Percentiles rank a stretch among this genome's conserved stretches.
Conservation (phyloP, 2,329 filamentous ascomycete genomes). For the Colletotrichum graminicola region DNA sequence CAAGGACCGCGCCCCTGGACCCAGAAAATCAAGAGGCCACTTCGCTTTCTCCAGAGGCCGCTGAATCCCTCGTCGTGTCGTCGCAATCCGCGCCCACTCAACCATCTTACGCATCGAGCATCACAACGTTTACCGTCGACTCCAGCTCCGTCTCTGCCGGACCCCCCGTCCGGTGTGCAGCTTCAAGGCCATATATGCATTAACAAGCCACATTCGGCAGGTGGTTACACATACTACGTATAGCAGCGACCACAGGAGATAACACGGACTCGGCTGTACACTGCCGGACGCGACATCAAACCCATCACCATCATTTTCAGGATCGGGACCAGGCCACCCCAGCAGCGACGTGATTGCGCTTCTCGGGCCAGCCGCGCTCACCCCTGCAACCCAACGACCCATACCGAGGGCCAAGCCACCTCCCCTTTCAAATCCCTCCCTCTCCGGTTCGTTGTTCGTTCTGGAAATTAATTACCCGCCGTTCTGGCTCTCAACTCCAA, state of each 20-base stretch:
- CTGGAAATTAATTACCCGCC: conserved; percentile 15
- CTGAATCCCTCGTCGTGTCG: background rate
- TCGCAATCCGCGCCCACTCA: conserved; percentile 7
- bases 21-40: conserved; percentile 1
- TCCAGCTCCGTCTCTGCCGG: background rate
- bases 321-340: conserved; percentile 22
- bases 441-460: conserved; percentile 24
- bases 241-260: background rate
- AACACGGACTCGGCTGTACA: background rate
- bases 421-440: conserved; percentile 36
- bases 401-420: conserved; percentile 30
- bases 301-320: background rate
- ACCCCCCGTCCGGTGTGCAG: background rate
- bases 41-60: conserved; percentile 11
- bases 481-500: conserved; percentile 39
- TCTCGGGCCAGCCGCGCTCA: conserved; percentile 22
- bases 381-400: conserved; percentile 33
- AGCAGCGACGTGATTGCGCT: conserved; percentile 29
- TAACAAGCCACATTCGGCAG: background rate
- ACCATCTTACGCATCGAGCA: background rate
- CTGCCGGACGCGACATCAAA: conserved; percentile 23
- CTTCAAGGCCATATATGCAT: background rate
- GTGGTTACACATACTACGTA: background rate
- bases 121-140: background rate
- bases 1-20: conserved; percentile 23